A percentile compares a stretch with the other conserved stretches of the same genome.
Evolutionary conservation across 371 early-diverging fungal species (phyloP).

Genomic region (Umbelopsis sp.): DNA sequence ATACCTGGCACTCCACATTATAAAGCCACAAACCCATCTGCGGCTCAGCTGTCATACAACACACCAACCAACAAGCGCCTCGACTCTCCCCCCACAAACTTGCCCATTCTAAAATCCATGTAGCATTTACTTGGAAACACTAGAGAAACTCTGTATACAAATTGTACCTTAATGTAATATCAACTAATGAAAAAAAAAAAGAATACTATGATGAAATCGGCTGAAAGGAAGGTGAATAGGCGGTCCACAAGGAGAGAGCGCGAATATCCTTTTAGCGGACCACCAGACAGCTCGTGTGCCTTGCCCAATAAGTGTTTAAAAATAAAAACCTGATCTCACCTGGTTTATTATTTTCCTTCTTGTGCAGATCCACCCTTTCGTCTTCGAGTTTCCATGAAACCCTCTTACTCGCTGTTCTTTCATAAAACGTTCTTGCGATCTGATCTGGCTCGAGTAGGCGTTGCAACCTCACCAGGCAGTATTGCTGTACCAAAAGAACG

Average conservation of each 20-base stretch:
- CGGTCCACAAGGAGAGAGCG: no score
- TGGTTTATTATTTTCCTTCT: not conserved
- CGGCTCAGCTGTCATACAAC: constrained; percentile 11
- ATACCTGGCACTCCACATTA: not conserved
- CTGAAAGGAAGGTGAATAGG: no score
- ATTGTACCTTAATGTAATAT: no score
- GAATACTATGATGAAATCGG: not conserved
- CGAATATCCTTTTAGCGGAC: not conserved
- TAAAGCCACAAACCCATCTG: constrained; percentile 6
- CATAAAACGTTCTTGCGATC: not conserved
- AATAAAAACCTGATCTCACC: constrained; percentile 5
- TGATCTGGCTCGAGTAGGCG: constrained; percentile 15
- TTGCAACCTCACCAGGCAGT: not conserved
- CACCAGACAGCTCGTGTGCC: constrained; percentile 9
- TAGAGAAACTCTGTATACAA: no score
- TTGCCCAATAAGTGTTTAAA: not conserved
- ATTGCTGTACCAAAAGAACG: not conserved
- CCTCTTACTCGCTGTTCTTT: not conserved
- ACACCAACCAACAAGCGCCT: not conserved
- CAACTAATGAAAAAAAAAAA: not conserved
- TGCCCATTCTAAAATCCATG: no score
- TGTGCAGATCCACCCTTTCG: not conserved
- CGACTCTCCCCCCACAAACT: no score
- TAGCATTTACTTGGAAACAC: no score
- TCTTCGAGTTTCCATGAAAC: not conserved